Conservation (phyloP, 305 asterid genomes). For the Solanum chacoense region DNA sequence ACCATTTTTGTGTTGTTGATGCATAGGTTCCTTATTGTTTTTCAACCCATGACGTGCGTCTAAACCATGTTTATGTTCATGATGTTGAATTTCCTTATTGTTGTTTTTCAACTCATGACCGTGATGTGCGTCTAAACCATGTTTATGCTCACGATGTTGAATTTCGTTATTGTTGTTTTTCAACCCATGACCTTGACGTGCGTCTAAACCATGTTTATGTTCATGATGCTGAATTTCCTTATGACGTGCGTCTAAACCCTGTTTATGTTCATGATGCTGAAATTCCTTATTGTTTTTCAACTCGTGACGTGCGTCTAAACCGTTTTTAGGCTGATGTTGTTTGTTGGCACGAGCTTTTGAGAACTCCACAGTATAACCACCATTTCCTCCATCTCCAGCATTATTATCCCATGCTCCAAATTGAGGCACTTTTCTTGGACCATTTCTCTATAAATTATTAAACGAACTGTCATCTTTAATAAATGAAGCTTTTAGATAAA, state of each 20-base stretch:
- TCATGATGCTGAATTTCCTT: neutral
- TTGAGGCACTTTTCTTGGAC: neutral
- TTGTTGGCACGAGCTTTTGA: neutral
- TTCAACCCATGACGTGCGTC: neutral
- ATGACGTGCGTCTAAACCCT: neutral
- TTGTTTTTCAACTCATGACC: neutral
- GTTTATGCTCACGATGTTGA: neutral
- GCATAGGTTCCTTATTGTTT: neutral
- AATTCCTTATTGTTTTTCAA: neutral
- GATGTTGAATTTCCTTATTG: neutral
- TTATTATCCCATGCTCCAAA: slow-evolving; percentile 1
- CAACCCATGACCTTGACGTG: neutral
- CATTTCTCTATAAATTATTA: neutral
- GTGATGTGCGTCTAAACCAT: neutral
- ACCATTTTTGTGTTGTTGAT: neutral
- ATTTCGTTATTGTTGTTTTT: neutral
- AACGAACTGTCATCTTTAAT: neutral
- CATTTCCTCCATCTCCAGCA: neutral
- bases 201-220: neutral
- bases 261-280: neutral
- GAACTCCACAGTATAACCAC: neutral
- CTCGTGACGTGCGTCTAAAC: neutral
- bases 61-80: neutral
- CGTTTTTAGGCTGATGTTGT: neutral
- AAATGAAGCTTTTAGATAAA: neutral